Conservation (phyloP, 2,329 filamentous ascomycete species). For the Trichoderma sp. region DNA sequence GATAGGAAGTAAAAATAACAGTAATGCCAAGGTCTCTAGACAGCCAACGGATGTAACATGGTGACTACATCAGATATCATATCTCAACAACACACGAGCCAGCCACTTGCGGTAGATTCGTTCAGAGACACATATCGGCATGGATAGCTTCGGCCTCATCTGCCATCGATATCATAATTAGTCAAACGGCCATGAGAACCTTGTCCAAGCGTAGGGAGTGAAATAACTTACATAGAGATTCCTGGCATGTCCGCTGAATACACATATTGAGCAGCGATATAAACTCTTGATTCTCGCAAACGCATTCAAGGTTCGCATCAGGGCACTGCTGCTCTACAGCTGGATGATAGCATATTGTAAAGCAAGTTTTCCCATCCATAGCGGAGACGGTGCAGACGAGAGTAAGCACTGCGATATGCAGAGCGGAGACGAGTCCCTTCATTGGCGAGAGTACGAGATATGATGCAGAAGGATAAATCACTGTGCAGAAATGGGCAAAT, state of each 20-base stretch:
- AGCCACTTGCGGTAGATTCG: neutral
- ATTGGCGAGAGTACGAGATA: neutral
- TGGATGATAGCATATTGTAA: slow-evolving; percentile 1
- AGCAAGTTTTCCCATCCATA: slow-evolving; percentile 10
- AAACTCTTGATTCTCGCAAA: slow-evolving; percentile 14
- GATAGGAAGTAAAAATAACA: neutral
- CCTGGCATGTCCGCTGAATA: slow-evolving; percentile 13
- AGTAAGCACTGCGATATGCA: neutral
- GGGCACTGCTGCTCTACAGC: slow-evolving; percentile 15
- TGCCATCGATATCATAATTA: neutral
- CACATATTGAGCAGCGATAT: slow-evolving; percentile 11
- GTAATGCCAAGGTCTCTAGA: neutral
- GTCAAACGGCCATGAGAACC: neutral
- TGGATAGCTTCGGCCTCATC: slow-evolving; percentile 6
- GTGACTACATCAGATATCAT: neutral
- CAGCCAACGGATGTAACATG: neutral
- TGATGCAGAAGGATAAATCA: neutral
- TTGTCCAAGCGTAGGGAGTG: neutral
- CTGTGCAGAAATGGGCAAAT: neutral
- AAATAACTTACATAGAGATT: neutral
- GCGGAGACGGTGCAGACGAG: neutral
- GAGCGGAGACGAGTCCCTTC: slow-evolving; percentile 5
- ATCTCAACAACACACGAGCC: neutral
- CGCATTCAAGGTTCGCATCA: neutral
- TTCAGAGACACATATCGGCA: neutral